These are phyloP conservation scores for Daedaleopsis sinensis DNA, from an alignment of 768 basidiomycete species.

Conservation along the genomic window DNA sequence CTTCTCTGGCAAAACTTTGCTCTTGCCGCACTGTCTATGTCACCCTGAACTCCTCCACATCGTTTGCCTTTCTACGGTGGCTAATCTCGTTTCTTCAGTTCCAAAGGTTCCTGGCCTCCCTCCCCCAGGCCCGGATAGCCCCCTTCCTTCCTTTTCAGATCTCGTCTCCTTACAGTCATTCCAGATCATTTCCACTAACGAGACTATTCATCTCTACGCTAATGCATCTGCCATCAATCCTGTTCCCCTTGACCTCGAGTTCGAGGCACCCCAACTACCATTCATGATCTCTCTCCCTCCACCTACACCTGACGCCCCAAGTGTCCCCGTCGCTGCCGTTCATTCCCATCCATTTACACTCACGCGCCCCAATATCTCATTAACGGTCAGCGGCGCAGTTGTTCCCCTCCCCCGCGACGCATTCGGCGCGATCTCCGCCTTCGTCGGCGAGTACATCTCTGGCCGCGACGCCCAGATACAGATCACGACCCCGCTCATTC, in stretches of 20 bases:
- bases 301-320: slow-evolving; percentile 1
- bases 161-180: slow-evolving; percentile 66
- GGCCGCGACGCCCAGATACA: slow-evolving; percentile 57
- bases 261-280: slow-evolving; percentile 60
- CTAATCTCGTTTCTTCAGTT: slow-evolving; percentile 41
- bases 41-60: too few relatives aligned
- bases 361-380: slow-evolving; percentile 68
- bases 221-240: slow-evolving; percentile 63
- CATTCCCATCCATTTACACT: slow-evolving; percentile 58
- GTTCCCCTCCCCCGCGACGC: slow-evolving; percentile 46
- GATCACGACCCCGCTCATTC: slow-evolving; percentile 59
- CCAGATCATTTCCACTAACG: slow-evolving; percentile 39
- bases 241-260: slow-evolving; percentile 47
- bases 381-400: slow-evolving; percentile 57
- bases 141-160: slow-evolving; percentile 59
- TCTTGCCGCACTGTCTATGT: too few relatives aligned
- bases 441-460: slow-evolving; percentile 68
- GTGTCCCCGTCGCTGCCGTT: slow-evolving; percentile 56
- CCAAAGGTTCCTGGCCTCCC: slow-evolving; percentile 70
- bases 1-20: too few relatives aligned
- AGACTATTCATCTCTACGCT: slow-evolving; percentile 41
- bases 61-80: too few relatives aligned
- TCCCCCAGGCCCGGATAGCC: slow-evolving; percentile 49
- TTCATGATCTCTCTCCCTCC: slow-evolving; percentile 60
- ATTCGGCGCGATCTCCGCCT: slow-evolving; percentile 50